Conservation (phyloP, 108 stramenopile species). For the Phaeodactylum tricornutum region DNA sequence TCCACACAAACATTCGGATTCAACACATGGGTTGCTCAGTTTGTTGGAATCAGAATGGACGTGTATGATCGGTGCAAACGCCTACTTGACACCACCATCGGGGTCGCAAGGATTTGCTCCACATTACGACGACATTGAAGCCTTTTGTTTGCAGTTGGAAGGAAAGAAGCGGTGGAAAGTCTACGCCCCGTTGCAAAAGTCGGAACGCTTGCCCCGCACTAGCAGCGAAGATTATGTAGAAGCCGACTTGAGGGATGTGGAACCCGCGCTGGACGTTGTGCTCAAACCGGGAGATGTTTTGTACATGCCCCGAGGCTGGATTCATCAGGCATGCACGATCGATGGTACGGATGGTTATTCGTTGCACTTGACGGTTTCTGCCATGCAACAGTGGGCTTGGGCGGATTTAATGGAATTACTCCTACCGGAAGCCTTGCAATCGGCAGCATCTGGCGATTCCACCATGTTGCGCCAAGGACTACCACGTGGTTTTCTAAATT, state of each 20-base stretch:
- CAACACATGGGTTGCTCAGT: slow-evolving; percentile 70
- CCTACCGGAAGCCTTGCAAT: slow-evolving; percentile 81
- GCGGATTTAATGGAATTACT: slow-evolving; percentile 80
- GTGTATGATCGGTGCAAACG: slow-evolving; percentile 93
- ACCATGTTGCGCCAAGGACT: slow-evolving; percentile 67
- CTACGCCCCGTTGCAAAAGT: slow-evolving; percentile 50
- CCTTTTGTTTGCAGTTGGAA: slow-evolving; percentile 88
- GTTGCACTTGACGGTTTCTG: slow-evolving; percentile 91
- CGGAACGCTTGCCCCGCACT: slow-evolving; percentile 48
- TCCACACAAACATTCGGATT: slow-evolving; percentile 84
- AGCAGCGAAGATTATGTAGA: slow-evolving; percentile 69
- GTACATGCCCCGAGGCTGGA: slow-evolving; percentile 95
- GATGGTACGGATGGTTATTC: slow-evolving; percentile 52
- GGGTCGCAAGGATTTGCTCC: slow-evolving; percentile 97
- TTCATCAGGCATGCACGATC: slow-evolving; percentile 88
- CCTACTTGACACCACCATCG: slow-evolving; percentile 85
- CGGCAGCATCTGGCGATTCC: slow-evolving; percentile 45
- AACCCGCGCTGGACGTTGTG: slow-evolving; percentile 62
- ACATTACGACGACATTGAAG: slow-evolving; percentile 98
- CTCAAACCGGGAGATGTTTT: slow-evolving; percentile 86
- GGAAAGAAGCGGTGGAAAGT: slow-evolving; percentile 92
- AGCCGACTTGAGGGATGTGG: slow-evolving; percentile 45
- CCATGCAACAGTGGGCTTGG: slow-evolving; percentile 92
- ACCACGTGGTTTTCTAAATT: slow-evolving; percentile 80
- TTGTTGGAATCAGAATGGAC: slow-evolving; percentile 86